These are phyloP conservation scores for Magnusiomyces suaveolens DNA, from an alignment of 1,139 yeast species.

Conservation along the genomic window DNA sequence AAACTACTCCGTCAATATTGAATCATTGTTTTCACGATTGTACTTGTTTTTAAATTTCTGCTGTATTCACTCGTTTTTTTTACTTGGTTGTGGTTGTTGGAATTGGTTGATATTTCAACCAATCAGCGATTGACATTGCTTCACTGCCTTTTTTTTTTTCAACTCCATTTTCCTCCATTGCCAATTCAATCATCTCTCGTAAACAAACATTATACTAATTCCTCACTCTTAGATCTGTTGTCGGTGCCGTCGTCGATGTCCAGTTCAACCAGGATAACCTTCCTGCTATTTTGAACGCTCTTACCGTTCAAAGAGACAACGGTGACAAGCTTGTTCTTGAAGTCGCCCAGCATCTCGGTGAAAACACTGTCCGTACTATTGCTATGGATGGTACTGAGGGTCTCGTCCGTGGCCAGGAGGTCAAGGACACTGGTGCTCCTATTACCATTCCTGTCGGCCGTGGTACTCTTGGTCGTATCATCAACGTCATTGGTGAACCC, in stretches of 20 bases:
- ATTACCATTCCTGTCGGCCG: constrained; percentile 98
- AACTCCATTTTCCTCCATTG: neutral
- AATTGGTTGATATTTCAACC: neutral
- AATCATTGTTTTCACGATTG: neutral
- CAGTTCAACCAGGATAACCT: constrained; percentile 96
- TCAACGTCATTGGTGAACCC: constrained; percentile 98
- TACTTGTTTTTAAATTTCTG: neutral
- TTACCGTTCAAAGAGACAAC: constrained; percentile 63
- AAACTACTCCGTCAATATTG: neutral
- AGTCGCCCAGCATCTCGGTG: constrained; percentile 99
- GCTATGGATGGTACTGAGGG: constrained; percentile 99
- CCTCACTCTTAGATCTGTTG: constrained; percentile 76
- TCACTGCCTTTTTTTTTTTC: neutral
- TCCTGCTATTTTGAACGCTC: constrained; percentile 95
- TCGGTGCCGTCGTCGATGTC: constrained; percentile 99
- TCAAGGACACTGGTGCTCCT: constrained; percentile 94
- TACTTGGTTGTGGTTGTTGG: no score
- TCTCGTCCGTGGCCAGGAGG: constrained; percentile 94
- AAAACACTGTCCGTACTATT: constrained; percentile 98
- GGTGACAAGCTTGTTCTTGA: constrained; percentile 77
- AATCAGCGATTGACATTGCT: neutral
- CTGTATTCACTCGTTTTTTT: neutral
- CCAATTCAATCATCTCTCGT: neutral
- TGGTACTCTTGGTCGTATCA: constrained; percentile 97
- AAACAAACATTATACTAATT: neutral